phyloP scores from a whole-genome alignment of 2,329 filamentous ascomycete genomes.

The Botryotinia convoluta region DNA sequence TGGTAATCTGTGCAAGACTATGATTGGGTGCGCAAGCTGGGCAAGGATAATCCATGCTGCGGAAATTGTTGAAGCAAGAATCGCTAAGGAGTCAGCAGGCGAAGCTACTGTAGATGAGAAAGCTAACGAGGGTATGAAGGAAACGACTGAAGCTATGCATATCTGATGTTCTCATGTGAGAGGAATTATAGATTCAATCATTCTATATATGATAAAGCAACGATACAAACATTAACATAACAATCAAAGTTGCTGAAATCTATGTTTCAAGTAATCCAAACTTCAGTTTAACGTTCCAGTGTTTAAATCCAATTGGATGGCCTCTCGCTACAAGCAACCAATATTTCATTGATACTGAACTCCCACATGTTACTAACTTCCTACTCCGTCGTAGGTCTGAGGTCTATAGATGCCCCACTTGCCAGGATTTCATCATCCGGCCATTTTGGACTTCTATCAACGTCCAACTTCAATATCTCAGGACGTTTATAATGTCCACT shows the following conservation, averaged over 20 bases:
- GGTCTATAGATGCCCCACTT: background rate
- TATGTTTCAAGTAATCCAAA: background rate
- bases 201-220: background rate
- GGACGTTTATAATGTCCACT: constrained; percentile 20
- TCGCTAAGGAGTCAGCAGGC: background rate
- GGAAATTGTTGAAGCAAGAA: constrained; percentile 10
- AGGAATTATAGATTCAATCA: background rate
- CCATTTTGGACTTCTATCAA: background rate
- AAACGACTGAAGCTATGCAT: background rate
- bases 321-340: background rate
- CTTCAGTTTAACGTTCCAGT: background rate
- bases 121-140: background rate
- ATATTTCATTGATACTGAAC: background rate
- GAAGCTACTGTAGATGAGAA: background rate
- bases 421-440: background rate
- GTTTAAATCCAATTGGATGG: background rate
- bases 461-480: constrained; percentile 5
- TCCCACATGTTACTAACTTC: background rate
- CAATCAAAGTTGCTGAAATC: background rate
- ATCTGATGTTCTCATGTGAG: background rate
- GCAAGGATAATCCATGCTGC: constrained; percentile 23
- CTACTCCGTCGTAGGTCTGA: background rate
- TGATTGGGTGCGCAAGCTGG: constrained; percentile 29
- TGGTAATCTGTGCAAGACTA: constrained; percentile 28
- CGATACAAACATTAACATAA: background rate